Evolutionary conservation across 2,329 filamentous ascomycete species (phyloP), one percentile per base, ranked within the genome.

Genomic region (Tolypocladium guangdongense): DNA sequence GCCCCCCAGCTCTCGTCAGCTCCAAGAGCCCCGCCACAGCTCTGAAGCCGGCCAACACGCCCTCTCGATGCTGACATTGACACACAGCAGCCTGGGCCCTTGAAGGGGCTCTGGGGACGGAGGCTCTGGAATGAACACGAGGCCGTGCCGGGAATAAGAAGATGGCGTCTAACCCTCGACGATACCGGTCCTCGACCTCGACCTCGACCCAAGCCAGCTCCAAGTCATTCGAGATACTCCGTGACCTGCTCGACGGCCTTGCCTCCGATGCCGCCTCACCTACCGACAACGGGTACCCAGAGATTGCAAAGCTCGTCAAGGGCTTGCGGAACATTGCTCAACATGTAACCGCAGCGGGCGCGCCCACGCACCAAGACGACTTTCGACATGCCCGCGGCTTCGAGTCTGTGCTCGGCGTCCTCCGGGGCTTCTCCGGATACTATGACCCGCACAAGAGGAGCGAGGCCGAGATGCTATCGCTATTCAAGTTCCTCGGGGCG

Each of bases 341-440:
- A 55, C 73, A 81, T 57, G 68, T 83, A 32, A 72, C 77, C 43
- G 74, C 77, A 11, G 63, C 72, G 39, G 68, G 75, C 18, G 73
- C 76, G 3, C 72, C 72, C 55, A 68, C 75, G 4, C 72, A 75
- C 6, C 89, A 90, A 71, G 88, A 95, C 71, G 84, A 88, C 60
- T 96, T 96, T 66, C 83, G 91, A 59, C 83, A 88, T 64, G 78
- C 90, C 30, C 77, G 80, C 54, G 91, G 91, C 62, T 96, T 95
- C 68, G 82, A 89, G 61, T 77, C 78, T 45, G 71, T 95, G 24
- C 74, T 96, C 52, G 75, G 82, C 43, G 78, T 88, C 30, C 72
- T 95, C 24, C 79, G 84, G 54, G 78, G 81, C 52, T 83, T 90
- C 57, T 85, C 87, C 1, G 86, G 87, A 58, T 87, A 86, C 63